Evolutionary conservation across 2,329 filamentous ascomycete species (phyloP).

Genomic region (Apiospora pterosperma): DNA sequence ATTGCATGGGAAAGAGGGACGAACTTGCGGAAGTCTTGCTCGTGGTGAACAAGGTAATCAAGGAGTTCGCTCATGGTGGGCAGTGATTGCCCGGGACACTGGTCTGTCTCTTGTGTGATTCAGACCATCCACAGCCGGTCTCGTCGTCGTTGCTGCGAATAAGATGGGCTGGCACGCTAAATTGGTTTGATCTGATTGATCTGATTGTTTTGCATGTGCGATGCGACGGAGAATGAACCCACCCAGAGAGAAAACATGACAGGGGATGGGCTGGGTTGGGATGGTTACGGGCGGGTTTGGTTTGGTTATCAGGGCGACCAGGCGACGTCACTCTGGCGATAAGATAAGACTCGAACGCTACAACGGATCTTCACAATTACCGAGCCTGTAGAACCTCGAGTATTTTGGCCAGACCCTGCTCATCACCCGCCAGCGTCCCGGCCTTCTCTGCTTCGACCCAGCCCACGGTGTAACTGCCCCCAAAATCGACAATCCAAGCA

Average conservation of each 20-base stretch:
- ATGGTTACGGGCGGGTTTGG: not conserved
- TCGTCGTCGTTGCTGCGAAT: not conserved
- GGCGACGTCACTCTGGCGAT: not conserved
- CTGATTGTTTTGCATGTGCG: not conserved
- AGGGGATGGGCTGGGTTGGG: no score
- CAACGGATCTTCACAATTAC: no score
- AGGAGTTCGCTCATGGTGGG: slow-evolving; percentile 62
- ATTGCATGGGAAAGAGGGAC: slow-evolving; percentile 9
- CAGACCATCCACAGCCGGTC: not conserved
- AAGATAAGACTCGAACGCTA: no score
- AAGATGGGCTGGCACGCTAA: not conserved
- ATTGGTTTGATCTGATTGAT: not conserved
- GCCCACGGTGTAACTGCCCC: slow-evolving; percentile 25
- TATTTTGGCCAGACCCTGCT: slow-evolving; percentile 17
- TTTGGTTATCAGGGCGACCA: not conserved
- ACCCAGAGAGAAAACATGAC: not conserved
- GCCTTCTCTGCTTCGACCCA: slow-evolving; percentile 23
- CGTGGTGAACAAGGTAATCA: slow-evolving; percentile 59
- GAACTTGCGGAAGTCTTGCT: slow-evolving; percentile 59
- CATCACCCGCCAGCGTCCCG: slow-evolving; percentile 20
- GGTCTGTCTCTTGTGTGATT: not conserved
- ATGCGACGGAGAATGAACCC: not conserved
- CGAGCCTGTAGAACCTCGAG: no score
- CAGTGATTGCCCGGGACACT: not conserved
- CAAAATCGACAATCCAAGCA: slow-evolving; percentile 28